Evolutionary conservation across 1,139 yeast species (phyloP).

Genomic region (Pichia sp.): DNA sequence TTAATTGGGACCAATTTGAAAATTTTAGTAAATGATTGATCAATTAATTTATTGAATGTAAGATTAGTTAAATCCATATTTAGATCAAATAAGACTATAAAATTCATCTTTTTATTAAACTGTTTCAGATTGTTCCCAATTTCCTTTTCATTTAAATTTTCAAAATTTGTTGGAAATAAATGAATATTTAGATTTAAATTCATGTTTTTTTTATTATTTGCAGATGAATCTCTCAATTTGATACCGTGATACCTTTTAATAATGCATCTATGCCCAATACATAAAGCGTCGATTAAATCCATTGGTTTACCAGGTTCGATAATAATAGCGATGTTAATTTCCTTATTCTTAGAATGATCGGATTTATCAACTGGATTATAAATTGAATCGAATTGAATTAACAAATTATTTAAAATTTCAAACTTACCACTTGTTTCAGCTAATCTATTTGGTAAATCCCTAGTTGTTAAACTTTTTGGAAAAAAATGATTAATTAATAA

Average conservation of each 20-base stretch:
- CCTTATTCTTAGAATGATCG: constrained; percentile 9
- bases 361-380: constrained; percentile 20
- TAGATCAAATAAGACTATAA: constrained; percentile 66
- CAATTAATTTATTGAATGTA: constrained; percentile 15
- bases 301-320: constrained; percentile 56
- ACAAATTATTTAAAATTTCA: constrained; percentile 54
- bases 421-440: constrained; percentile 87
- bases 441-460: constrained; percentile 69
- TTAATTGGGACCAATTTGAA: constrained; percentile 68
- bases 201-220: constrained; percentile 34
- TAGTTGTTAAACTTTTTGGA: constrained; percentile 73
- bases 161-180: constrained; percentile 43
- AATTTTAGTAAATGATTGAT: constrained; percentile 39
- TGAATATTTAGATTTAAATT: constrained; percentile 32
- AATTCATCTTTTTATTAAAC: constrained; percentile 24
- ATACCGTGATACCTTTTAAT: constrained; percentile 66
- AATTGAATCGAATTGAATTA: constrained; percentile 34
- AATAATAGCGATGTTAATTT: constrained; percentile 42
- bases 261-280: constrained; percentile 62
- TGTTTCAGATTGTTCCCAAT: constrained; percentile 1
- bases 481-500: constrained; percentile 75
- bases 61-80: constrained; percentile 43
- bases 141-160: constrained; percentile 29
- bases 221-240: constrained; percentile 26
- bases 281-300: constrained; percentile 72